Evolutionary conservation across 345 rosid species (phyloP).

Genomic region (Tarenaya hassleriana): DNA sequence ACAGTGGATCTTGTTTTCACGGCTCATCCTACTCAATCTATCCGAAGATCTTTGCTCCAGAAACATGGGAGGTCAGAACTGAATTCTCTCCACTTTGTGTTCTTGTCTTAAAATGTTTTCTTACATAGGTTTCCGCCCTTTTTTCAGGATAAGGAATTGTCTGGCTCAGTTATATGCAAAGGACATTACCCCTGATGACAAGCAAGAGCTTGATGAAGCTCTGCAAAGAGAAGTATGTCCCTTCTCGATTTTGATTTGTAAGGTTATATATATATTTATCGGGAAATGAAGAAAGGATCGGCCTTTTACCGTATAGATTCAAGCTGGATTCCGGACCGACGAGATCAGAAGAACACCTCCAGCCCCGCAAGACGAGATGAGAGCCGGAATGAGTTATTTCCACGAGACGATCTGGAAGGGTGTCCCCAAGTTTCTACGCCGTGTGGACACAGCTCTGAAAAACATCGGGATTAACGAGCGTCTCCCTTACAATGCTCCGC

Average conservation of each 20-base stretch:
- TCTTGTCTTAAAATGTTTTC: neutral
- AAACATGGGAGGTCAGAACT: slow-evolving; percentile 77
- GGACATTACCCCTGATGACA: slow-evolving; percentile 94
- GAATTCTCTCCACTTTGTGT: neutral
- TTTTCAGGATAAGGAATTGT: slow-evolving; percentile 68
- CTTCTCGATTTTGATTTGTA: too few relatives aligned
- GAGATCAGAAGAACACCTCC: slow-evolving; percentile 97
- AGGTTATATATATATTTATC: too few relatives aligned
- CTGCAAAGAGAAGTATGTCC: slow-evolving; percentile 76
- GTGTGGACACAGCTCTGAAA: slow-evolving; percentile 91
- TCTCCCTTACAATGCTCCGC: slow-evolving; percentile 95
- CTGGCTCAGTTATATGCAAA: slow-evolving; percentile 88
- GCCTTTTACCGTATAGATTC: slow-evolving; percentile 42
- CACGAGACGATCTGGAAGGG: slow-evolving; percentile 99
- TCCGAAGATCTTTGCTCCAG: slow-evolving; percentile 91
- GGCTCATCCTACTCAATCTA: slow-evolving; percentile 98
- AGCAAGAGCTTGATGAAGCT: slow-evolving; percentile 98
- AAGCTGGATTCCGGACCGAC: slow-evolving; percentile 98
- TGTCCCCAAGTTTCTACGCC: slow-evolving; percentile 91
- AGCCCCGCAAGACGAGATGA: slow-evolving; percentile 98
- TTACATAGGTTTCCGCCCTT: slow-evolving; percentile 11
- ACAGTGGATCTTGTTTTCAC: slow-evolving; percentile 90
- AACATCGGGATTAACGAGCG: slow-evolving; percentile 89
- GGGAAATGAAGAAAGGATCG: too few relatives aligned
- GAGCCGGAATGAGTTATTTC: slow-evolving; percentile 99